phyloP scores from a whole-genome alignment of 1,284 basidiomycete genomes.

The Exobasidium rhododendri region DNA sequence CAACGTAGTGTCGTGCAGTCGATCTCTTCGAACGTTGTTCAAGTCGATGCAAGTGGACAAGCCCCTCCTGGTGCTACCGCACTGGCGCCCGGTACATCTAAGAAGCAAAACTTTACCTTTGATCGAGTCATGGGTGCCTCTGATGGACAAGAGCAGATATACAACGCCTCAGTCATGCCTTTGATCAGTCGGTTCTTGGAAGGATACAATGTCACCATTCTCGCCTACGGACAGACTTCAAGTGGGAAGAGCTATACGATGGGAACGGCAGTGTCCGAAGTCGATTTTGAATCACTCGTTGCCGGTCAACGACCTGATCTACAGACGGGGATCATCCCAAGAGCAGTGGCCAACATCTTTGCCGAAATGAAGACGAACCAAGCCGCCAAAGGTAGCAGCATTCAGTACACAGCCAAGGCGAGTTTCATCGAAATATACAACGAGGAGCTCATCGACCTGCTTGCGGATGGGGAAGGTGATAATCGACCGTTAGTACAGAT shows the following conservation, averaged over 20 bases:
- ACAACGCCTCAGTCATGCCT: constrained; percentile 75
- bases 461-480: constrained; percentile 43
- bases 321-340: constrained; percentile 77
- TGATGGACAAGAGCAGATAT: constrained; percentile 79
- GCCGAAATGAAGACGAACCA: constrained; percentile 60
- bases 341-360: constrained; percentile 90
- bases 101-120: constrained; percentile 78
- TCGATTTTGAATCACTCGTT: constrained; percentile 39
- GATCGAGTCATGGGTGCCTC: constrained; percentile 85
- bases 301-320: constrained; percentile 35
- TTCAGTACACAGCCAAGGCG: constrained; percentile 43
- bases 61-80: constrained; percentile 51
- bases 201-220: constrained; percentile 94
- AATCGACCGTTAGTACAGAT: constrained; percentile 80
- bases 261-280: constrained; percentile 57
- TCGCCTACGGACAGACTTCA: constrained; percentile 96
- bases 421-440: constrained; percentile 87
- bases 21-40: constrained; percentile 56
- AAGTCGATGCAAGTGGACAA: constrained; percentile 34
- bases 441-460: constrained; percentile 62
- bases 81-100: constrained; percentile 60
- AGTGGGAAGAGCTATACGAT: constrained; percentile 97
- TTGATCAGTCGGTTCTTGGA: constrained; percentile 86
- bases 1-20: constrained; percentile 76
- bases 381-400: constrained; percentile 59